Percentiles rank a stretch among this genome's conserved stretches.
phyloP scores from a whole-genome alignment of 2,329 filamentous ascomycete genomes.

The Pseudogymnoascus sp. region DNA sequence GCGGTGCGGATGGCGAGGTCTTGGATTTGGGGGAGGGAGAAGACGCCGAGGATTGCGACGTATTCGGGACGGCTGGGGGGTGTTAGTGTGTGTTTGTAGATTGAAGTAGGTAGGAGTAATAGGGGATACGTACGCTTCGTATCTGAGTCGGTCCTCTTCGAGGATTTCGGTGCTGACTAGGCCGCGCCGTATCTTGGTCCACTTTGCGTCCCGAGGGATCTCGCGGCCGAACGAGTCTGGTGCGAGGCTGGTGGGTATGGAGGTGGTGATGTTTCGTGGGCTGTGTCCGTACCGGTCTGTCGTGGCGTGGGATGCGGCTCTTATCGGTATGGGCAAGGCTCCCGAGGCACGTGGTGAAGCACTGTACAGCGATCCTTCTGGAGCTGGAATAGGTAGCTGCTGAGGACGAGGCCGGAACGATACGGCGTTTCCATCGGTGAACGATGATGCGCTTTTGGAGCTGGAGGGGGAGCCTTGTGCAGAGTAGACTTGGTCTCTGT shows the following conservation, averaged over 20 bases:
- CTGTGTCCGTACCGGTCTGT: constrained; percentile 1
- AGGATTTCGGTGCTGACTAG: constrained; percentile 53
- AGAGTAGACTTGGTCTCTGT: neutral
- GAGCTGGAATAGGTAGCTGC: neutral
- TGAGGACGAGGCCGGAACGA: neutral
- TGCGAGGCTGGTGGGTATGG: constrained; percentile 31
- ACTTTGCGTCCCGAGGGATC: constrained; percentile 50
- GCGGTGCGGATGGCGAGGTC: constrained; percentile 39
- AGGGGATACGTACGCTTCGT: constrained; percentile 40
- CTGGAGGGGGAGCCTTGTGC: neutral
- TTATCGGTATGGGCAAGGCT: neutral
- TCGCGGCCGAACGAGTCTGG: constrained; percentile 51
- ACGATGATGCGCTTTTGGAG: neutral
- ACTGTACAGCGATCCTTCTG: neutral
- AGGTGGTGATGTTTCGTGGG: neutral
- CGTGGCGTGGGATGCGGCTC: neutral
- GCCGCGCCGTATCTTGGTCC: constrained; percentile 50
- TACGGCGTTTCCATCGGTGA: neutral
- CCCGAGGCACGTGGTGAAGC: neutral
- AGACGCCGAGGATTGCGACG: constrained; percentile 51
- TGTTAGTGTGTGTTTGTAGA: constrained; percentile 7
- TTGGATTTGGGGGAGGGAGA: constrained; percentile 45
- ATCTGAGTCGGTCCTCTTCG: constrained; percentile 47
- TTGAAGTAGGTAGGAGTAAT: neutral
- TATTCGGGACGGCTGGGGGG: constrained; percentile 42